Evolutionary conservation across 1,284 basidiomycete species (phyloP), one percentile per base, ranked within the genome.

Genomic region (Porodaedalea pini): DNA sequence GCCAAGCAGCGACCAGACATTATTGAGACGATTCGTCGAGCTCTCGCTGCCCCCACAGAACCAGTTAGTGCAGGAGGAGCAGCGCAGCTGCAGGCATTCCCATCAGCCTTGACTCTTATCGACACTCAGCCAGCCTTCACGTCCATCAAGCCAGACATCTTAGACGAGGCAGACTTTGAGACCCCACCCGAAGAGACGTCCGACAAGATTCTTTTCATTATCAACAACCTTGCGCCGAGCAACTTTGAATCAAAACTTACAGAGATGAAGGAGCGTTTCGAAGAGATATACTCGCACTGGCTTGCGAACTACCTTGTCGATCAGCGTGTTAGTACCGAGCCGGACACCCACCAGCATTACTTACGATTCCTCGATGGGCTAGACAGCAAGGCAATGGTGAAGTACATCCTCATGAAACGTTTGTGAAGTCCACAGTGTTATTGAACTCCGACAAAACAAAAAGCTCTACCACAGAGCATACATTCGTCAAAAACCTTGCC

Each of bases 301-400:
- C 97, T 99, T 69, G 95, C 97, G 40, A 89, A 95, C 69, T 99
- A 99, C 72, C 82, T 99, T 44, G 94, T 99, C 25, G 91, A 96
- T 65, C 92, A 98, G 68, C 92, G 97, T 49, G 88, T 99, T 71
- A 91, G 88, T 73, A 90, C 92, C 59, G 97, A 99, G 73, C 94
- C 93, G 51, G 99, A 99, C 78, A 98, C 98, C 68, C 97, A 99
- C 66, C 83, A 86, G 45, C 83, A 99, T 31, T 99, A 99, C 71
- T 85, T 97, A 62, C 88, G 94, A 60, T 92, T 99, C 70, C 76
- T 99, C 57, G 92, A 98, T 58, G 85, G 87, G 1, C 73, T 99
- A 63, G 81, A 87, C 63, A 78, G 82, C 48, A 78, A 85, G 55
- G 66, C 68, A 39, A 74, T 98, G 31, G 80, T 79, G 66, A 85